Evolutionary conservation across 768 basidiomycete species (phyloP), one percentile per base, ranked within the genome.

Genomic region (Boletus bicolor): DNA sequence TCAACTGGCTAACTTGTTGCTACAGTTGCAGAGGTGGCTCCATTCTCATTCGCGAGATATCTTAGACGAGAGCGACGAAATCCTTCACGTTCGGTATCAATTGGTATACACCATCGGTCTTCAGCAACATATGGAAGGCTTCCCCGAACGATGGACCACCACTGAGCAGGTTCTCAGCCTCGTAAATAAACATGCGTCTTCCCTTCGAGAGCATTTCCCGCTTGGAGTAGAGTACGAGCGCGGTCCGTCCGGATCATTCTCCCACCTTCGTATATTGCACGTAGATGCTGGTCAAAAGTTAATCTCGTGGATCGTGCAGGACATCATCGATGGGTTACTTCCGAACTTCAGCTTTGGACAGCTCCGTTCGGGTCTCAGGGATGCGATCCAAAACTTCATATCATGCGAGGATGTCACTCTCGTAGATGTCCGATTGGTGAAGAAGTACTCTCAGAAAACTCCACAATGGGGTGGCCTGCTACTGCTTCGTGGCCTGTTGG

Each of bases 401-500:
- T 64, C 60, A 0, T 35, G 9, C 30, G 50, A 60, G 26, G 43
- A 60, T 4, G 37, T 62, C 12, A 15, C 44, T 38, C 11, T 28
- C 0, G 10, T 12, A 7, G 28, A n/a, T 1, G 34, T 55, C 6
- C 42, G n/a, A 39, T 6, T 54, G 4, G 61, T 70, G 2, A 32
- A 64, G 44, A 38, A 54, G 3, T 46, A 54, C 12, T 21, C 28
- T 49, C 21, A 42, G 14, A 24, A 44, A 1, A 58, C 51, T 0
- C 34, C 42, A 3, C 10, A 63, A 5, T 72, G 70, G 65, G 14
- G 41, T 3, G 61, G 60, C 5, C 49, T 76, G 5, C 51, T 76
- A 8, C 55, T 74, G 2, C 45, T 76, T 7, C 75, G 76, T 4
- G 75, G 75, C 5, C 64, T 76, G 21, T 46, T 75, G 24, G 63